Percentiles rank a stretch among this genome's conserved stretches.
Conservation (phyloP, 345 rosid genomes). For the Microcos paniculata region DNA sequence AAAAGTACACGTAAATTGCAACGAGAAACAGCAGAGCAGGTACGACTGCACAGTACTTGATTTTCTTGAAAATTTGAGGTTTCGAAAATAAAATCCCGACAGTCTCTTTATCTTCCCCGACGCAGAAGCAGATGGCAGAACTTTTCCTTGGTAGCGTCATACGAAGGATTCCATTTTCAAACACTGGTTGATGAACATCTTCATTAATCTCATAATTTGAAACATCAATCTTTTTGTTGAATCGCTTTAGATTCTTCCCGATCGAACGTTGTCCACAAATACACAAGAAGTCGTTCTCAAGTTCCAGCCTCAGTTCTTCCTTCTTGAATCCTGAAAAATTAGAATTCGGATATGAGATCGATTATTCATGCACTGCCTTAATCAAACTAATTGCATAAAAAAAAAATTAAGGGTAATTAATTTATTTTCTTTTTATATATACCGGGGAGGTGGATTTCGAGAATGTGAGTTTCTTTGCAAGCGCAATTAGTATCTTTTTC, state of each 20-base stretch:
- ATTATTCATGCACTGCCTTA: too few species aligned
- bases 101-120: background rate
- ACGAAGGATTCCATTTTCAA: background rate
- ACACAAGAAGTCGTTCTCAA: background rate
- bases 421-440: too few species aligned
- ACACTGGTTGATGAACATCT: background rate
- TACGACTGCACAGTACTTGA: background rate
- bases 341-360: too few species aligned
- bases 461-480: background rate
- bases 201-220: background rate
- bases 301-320: background rate
- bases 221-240: background rate
- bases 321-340: background rate
- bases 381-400: too few species aligned
- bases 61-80: background rate
- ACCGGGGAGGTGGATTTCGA: background rate
- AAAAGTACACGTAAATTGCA: background rate
- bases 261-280: background rate
- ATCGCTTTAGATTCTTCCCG: background rate
- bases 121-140: background rate
- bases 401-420: too few species aligned
- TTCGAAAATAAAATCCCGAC: background rate
- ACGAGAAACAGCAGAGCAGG: background rate
- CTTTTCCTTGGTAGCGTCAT: background rate
- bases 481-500: background rate